Evolutionary conservation across 768 basidiomycete species (phyloP), one percentile per base, ranked within the genome.

Genomic region (Phallus indusiatus): DNA sequence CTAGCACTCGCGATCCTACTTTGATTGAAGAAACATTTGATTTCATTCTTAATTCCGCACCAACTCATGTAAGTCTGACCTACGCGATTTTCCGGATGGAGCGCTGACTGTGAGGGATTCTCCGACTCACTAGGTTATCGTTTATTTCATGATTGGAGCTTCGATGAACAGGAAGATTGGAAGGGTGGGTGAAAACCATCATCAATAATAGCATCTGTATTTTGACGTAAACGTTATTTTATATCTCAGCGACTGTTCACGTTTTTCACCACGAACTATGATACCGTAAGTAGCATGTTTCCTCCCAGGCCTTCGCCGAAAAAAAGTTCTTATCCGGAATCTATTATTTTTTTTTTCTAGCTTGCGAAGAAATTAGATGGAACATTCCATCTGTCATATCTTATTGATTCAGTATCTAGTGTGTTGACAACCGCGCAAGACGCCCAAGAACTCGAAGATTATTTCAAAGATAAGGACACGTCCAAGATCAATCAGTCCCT

Each of bases 391-490:
- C 71, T 89, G 57, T 75, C 75, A 21, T 64, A 70, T 47, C 67
- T 88, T 42, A 68, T 88, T 42, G 5, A 42, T 5, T 14, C 42
- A 14, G 4, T 42, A 42, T 42, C 42, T 12, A 67, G 69, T 24
- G 71, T 72, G 33, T 74, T 94, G 57, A 81, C 85, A n/a, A 82
- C 81, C 20, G 73, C 84, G 62, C 70, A 81, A 60, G 94, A 96
- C 72, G 76, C 80, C 47, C 72, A 82, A 54, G 75, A 74, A 20
- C 77, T 83, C 14, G 77, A 78, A 54, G 78, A 72, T 4, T 95
- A 90, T 78, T 97, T 93, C 77, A 80, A 84, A 76, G 76, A 75
- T 67, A 86, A 82, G 71, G 83, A 89, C 69, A 82, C 77, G 6
- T 82, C 84, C 55, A 87, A 84, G 70, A 90, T 82, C 72, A 73